Evolutionary conservation across 176 grass and related monocot species (phyloP), one percentile per base, ranked within the genome.

Genomic region (Chloris gayana): DNA sequence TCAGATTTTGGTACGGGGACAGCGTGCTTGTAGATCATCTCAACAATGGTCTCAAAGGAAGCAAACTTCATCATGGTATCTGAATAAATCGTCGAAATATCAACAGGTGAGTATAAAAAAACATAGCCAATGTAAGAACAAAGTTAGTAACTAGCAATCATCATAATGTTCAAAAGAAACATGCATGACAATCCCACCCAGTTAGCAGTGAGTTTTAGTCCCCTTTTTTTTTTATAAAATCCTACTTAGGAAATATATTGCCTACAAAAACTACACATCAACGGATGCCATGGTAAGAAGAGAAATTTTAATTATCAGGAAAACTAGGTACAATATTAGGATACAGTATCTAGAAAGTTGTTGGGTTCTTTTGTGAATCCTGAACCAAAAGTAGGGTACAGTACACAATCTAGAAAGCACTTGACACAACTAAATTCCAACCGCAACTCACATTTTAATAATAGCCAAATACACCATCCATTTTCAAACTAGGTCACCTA

Each of bases 21-120:
- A 30, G 82, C 82, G 2, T 99, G 79, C 68, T 99, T 99, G 87
- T 99, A 99, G 25, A 99, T 60, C 44, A 86, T 85, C 51, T 99
- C 96, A 32, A 99, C 96, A 3, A 91, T 93, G 3, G 82, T 91
- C 82, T 99, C 96, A 33, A 95, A 99, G 2, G 96, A 91, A 14
- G 93, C 96, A 90, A 99, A 95, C 73, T 99, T 99, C 96, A 99
- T 99, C 96, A 99, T 99, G 59, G 96, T 99, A 69, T 99, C 96
- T 99, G 79, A 73, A 87, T 17, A 46, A 15, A 81, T n/a, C 2
- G 66, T 21, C 15, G 26, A 83, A 74, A 19, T 14, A 46, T 69
- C 14, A 57, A 72, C n/a, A 27, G 19, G 12, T 32, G 41, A 84
- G 21, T 69, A 41, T 5, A 53, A 26, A 68, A 56, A 21, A 38